Percentiles rank a stretch among this genome's conserved stretches.
Evolutionary conservation across 352 stramenopile genomes (phyloP).

Genomic region (Globisporangium alternatum): DNA sequence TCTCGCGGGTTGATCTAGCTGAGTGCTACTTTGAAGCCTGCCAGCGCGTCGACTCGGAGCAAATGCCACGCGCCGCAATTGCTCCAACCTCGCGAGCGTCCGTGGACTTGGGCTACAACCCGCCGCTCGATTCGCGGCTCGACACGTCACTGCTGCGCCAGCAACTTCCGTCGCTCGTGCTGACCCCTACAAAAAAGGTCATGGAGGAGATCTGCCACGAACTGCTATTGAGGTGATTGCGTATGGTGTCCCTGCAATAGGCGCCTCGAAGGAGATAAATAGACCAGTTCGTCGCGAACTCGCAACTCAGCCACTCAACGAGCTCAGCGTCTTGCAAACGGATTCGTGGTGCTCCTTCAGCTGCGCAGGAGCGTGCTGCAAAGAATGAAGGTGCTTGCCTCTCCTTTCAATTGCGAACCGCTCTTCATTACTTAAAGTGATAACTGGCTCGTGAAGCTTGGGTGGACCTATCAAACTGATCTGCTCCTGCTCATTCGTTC

Average conservation of each 20-base stretch:
- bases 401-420: too few species aligned
- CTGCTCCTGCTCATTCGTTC: too few species aligned
- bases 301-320: too few species aligned
- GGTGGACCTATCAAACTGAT: too few species aligned
- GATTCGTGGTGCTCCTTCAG: too few species aligned
- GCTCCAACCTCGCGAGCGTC: slow-evolving; percentile 21
- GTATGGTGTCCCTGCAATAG: neutral
- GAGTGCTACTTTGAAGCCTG: slow-evolving; percentile 26
- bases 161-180: slow-evolving; percentile 22
- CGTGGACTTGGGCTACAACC: slow-evolving; percentile 44
- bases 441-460: too few species aligned
- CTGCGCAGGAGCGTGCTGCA: too few species aligned
- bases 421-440: too few species aligned
- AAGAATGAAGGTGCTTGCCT: too few species aligned
- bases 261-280: too few species aligned
- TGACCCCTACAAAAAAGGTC: slow-evolving; percentile 15
- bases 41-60: slow-evolving; percentile 6
- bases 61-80: slow-evolving; percentile 17
- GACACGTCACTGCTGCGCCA: slow-evolving; percentile 26
- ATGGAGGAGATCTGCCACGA: slow-evolving; percentile 28
- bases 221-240: neutral
- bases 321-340: too few species aligned
- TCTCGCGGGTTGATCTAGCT: slow-evolving; percentile 50
- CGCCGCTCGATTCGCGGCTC: slow-evolving; percentile 44
- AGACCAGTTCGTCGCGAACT: too few species aligned